Conservation (phyloP, 768 basidiomycete species). For the Coprinopsis strossmayeri region DNA sequence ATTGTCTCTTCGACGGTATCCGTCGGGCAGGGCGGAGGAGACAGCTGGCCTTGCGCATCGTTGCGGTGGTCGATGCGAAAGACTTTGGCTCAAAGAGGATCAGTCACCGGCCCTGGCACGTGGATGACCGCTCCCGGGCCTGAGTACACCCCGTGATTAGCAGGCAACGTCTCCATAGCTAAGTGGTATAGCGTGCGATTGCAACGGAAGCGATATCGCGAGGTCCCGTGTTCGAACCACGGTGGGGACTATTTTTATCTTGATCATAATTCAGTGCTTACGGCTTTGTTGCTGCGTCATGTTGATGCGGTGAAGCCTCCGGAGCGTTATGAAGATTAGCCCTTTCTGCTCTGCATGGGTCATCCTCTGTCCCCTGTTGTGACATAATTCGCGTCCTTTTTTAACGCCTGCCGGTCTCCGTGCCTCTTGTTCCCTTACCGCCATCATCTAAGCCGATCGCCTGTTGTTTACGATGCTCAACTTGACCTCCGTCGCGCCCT, state of each 20-base stretch:
- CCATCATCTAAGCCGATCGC: conserved; percentile 4
- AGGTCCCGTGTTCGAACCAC: conserved; percentile 18
- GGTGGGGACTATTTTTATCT: conserved; percentile 10
- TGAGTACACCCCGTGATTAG: too few relatives aligned
- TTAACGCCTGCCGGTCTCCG: too few relatives aligned
- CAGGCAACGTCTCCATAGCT: conserved; percentile 11
- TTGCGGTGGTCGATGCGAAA: conserved; percentile 2
- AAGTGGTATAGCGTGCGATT: conserved; percentile 17
- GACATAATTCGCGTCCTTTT: too few relatives aligned
- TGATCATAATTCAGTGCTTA: not conserved
- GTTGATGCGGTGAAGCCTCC: not conserved
- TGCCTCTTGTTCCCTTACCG: not conserved
- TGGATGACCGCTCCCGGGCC: too few relatives aligned
- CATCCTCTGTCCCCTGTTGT: too few relatives aligned
- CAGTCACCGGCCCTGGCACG: not conserved
- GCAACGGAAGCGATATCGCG: conserved; percentile 11
- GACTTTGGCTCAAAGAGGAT: not conserved
- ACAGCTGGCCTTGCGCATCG: conserved; percentile 36
- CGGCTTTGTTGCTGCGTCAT: not conserved
- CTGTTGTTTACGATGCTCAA: conserved; percentile 24
- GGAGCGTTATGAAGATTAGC: too few relatives aligned
- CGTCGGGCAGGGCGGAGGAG: conserved; percentile 27
- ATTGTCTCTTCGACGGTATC: conserved; percentile 7
- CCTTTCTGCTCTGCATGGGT: too few relatives aligned
- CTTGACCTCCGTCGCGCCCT: conserved; percentile 26